A percentile compares a stretch with the other conserved stretches of the same genome.
Conservation (phyloP, 805 yeast genomes). For the Deakozyma indianensis region DNA sequence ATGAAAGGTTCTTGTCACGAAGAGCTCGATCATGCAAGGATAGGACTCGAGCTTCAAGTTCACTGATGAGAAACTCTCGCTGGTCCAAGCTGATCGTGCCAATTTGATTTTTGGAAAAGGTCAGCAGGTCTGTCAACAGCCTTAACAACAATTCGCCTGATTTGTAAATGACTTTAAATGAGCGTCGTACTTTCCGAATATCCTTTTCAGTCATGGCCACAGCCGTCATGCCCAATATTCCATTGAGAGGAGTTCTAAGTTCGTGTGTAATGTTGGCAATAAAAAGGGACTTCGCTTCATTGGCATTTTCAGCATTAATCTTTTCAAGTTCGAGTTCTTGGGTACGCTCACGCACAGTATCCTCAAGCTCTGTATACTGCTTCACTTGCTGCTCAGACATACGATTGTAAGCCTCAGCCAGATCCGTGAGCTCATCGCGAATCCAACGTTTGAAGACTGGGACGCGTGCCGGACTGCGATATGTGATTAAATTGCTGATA, state of each 20-base stretch:
- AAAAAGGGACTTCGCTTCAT: slow-evolving; percentile 90
- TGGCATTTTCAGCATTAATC: slow-evolving; percentile 83
- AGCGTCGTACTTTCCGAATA: slow-evolving; percentile 45
- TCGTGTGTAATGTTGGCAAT: slow-evolving; percentile 91
- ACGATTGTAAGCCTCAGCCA: slow-evolving; percentile 75
- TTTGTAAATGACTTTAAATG: slow-evolving; percentile 69
- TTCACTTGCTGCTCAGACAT: slow-evolving; percentile 80
- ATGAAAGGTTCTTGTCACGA: slow-evolving; percentile 41
- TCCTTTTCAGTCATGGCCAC: slow-evolving; percentile 82
- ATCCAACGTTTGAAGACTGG: slow-evolving; percentile 12
- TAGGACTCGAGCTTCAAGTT: slow-evolving; percentile 70
- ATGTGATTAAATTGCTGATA: slow-evolving; percentile 5
- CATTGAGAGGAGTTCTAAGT: slow-evolving; percentile 87
- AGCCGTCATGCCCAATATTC: slow-evolving; percentile 91
- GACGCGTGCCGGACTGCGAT: slow-evolving; percentile 14
- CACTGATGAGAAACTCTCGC: slow-evolving; percentile 63
- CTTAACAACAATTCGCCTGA: slow-evolving; percentile 78
- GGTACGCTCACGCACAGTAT: slow-evolving; percentile 74
- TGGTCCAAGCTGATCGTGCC: slow-evolving; percentile 74
- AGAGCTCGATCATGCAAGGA: slow-evolving; percentile 74
- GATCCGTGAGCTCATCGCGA: slow-evolving; percentile 70
- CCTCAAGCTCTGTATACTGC: slow-evolving; percentile 74
- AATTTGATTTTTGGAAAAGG: slow-evolving; percentile 84
- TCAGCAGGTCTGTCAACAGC: slow-evolving; percentile 76
- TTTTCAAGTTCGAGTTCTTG: slow-evolving; percentile 77